A percentile compares a stretch with the other conserved stretches of the same genome.
phyloP scores from a whole-genome alignment of 345 rosid species.

The Linum trigynum region DNA sequence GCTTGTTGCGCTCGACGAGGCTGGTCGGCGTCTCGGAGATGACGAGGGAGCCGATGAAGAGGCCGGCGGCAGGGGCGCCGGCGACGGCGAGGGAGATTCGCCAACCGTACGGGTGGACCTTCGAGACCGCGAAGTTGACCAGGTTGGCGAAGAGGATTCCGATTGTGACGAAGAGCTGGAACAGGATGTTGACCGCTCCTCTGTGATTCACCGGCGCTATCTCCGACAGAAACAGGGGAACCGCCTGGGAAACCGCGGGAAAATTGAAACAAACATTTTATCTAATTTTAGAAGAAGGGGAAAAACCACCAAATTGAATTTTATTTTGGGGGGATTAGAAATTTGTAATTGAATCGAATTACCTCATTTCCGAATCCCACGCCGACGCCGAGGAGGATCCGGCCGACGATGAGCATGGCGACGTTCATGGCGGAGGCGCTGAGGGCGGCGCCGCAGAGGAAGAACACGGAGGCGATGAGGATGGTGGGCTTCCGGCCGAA shows the following conservation, averaged over 20 bases:
- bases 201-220: slow-evolving; percentile 42
- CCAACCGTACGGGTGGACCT: slow-evolving; percentile 44
- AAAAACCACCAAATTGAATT: no score
- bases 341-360: no score
- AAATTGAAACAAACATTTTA: no score
- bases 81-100: slow-evolving; percentile 46
- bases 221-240: slow-evolving; percentile 63
- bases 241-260: slow-evolving; percentile 27
- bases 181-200: slow-evolving; percentile 53
- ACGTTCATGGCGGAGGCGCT: slow-evolving; percentile 17
- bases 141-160: slow-evolving; percentile 45
- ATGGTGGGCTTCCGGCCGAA: slow-evolving; percentile 39
- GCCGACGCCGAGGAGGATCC: slow-evolving; percentile 32
- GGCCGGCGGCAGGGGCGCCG: slow-evolving; percentile 33
- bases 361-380: slow-evolving; percentile 50
- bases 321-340: no score
- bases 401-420: slow-evolving; percentile 28
- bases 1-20: slow-evolving; percentile 36
- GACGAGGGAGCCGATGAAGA: slow-evolving; percentile 40
- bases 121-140: slow-evolving; percentile 39
- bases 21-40: slow-evolving; percentile 59
- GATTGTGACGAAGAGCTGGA: slow-evolving; percentile 46
- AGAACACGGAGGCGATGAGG: slow-evolving; percentile 28
- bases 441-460: slow-evolving; percentile 19
- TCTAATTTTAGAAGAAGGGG: no score